phyloP scores from a whole-genome alignment of 1,284 basidiomycete species.

The Microbotryum violaceum region DNA sequence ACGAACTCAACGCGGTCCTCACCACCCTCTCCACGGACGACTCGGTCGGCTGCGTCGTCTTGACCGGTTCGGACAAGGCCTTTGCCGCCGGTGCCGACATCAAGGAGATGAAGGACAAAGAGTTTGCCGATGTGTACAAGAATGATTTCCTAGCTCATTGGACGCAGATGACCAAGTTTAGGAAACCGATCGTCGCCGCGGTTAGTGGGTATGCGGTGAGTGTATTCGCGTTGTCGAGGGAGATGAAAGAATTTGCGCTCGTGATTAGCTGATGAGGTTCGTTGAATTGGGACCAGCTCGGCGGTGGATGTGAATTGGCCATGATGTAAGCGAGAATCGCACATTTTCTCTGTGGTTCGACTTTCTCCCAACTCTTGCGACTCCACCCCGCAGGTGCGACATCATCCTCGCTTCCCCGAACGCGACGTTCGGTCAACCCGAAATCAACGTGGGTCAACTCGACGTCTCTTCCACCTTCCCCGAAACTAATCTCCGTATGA shows the following conservation, averaged over 20 bases:
- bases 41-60: constrained; percentile 69
- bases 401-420: constrained; percentile 91
- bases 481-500: no score
- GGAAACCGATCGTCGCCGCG: constrained; percentile 92
- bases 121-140: constrained; percentile 80
- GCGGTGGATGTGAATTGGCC: constrained; percentile 93
- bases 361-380: neutral
- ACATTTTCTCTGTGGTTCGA: no score
- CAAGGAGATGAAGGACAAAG: constrained; percentile 60
- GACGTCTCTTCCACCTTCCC: neutral
- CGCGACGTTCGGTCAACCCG: constrained; percentile 92
- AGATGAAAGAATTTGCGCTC: constrained; percentile 5
- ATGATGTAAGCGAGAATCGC: constrained; percentile 56
- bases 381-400: constrained; percentile 52
- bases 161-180: constrained; percentile 64
- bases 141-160: constrained; percentile 84
- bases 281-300: constrained; percentile 52
- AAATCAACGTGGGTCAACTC: constrained; percentile 59
- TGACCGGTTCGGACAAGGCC: constrained; percentile 87
- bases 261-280: constrained; percentile 34
- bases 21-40: constrained; percentile 67
- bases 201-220: constrained; percentile 90
- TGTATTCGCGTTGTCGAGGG: constrained; percentile 2
- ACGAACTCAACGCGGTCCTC: constrained; percentile 70
- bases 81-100: constrained; percentile 66